These are phyloP conservation scores for Linnemannia elongata DNA, from an alignment of 192 early-diverging fungal genomes.

Conservation along the genomic window DNA sequence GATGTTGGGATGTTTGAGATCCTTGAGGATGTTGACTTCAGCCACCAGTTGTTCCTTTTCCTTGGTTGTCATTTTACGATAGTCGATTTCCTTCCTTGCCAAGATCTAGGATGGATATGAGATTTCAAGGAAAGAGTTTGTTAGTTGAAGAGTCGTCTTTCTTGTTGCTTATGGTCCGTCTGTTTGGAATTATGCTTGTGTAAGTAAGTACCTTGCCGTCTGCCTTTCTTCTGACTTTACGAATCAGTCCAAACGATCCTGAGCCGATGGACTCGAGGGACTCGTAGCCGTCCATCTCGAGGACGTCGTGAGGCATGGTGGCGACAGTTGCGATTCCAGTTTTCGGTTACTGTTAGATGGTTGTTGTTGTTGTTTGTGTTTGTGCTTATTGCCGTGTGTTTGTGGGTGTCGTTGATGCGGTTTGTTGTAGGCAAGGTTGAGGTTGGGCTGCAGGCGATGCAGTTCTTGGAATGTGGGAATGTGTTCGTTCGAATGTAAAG, in stretches of 20 bases:
- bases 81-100: slow-evolving; percentile 85
- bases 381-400: not conserved
- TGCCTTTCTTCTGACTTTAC: slow-evolving; percentile 72
- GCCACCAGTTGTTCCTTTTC: slow-evolving; percentile 81
- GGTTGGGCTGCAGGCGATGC: too few relatives aligned
- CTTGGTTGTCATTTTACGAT: slow-evolving; percentile 79
- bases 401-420: not conserved
- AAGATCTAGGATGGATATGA: slow-evolving; percentile 61
- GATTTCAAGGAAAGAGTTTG: not conserved
- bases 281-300: slow-evolving; percentile 67
- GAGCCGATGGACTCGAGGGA: slow-evolving; percentile 75
- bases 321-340: not conserved
- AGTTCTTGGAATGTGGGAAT: too few relatives aligned
- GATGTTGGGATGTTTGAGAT: slow-evolving; percentile 80
- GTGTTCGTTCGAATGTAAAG: not conserved
- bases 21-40: slow-evolving; percentile 81
- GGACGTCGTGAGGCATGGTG: slow-evolving; percentile 27
- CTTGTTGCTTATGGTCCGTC: not conserved
- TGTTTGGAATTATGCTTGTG: not conserved
- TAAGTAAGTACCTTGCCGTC: slow-evolving; percentile 71
- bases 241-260: slow-evolving; percentile 81
- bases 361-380: not conserved
- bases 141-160: not conserved
- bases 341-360: not conserved
- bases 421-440: not conserved